Evolutionary conservation across 805 yeast genomes (phyloP).

Genomic region (Pichia paraexigua): DNA sequence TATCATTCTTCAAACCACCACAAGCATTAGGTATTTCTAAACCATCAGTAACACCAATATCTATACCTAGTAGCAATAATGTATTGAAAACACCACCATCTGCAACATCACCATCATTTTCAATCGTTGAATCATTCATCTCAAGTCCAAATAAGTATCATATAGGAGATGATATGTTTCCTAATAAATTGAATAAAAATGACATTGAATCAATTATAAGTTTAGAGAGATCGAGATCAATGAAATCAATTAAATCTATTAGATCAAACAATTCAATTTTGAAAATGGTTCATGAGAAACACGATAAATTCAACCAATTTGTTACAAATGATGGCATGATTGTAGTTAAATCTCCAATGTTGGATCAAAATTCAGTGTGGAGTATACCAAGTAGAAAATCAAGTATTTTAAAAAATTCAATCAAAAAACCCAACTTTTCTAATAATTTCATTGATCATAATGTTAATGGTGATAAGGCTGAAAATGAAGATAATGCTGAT

Average conservation of each 20-base stretch:
- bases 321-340: slow-evolving; percentile 37
- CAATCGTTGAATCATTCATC: slow-evolving; percentile 9
- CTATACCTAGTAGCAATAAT: neutral
- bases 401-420: slow-evolving; percentile 12
- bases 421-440: neutral
- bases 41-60: neutral
- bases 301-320: slow-evolving; percentile 14
- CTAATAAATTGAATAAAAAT: slow-evolving; percentile 54
- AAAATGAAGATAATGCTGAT: neutral
- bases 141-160: slow-evolving; percentile 23
- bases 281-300: slow-evolving; percentile 16
- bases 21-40: neutral
- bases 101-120: slow-evolving; percentile 4
- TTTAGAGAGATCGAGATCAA: slow-evolving; percentile 55
- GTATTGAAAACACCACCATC: slow-evolving; percentile 9
- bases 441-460: neutral
- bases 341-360: slow-evolving; percentile 26
- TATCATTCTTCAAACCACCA: neutral
- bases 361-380: slow-evolving; percentile 1
- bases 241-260: slow-evolving; percentile 39
- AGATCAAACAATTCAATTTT: slow-evolving; percentile 19
- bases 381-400: slow-evolving; percentile 4
- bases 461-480: neutral
- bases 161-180: slow-evolving; percentile 58
- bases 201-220: slow-evolving; percentile 73